Base-by-base conservation (phyloP, 129 eudicot species). In the Tanacetum coccineum region DNA sequence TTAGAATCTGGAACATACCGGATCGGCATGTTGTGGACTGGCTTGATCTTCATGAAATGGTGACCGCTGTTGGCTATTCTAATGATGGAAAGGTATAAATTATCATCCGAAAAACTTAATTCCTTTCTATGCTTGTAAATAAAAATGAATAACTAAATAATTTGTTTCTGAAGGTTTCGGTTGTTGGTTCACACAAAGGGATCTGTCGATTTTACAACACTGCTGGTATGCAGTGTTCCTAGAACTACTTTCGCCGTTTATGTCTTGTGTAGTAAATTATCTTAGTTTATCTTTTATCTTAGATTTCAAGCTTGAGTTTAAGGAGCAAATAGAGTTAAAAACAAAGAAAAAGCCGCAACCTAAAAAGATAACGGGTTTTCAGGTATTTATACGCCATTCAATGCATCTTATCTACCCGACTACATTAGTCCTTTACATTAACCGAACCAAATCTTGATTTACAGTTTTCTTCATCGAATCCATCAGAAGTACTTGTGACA, bases 131-230 rank as follows among this genome's bases (percentile, higher is more conserved):
- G 6, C 25, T 22, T 60, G 40, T 50, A 40, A 14, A 60, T 60
- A 10, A 36, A 21, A 40, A 59, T 22, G 50, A 60, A 18, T 67
- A n/a, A 25, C 21, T 39, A 46, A 39, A 2, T 40, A 20, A 26
- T 63, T 55, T 53, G 18, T 62, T 32, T 30, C 60, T 79, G 79
- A 73, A 92, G 98, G 92, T 87, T 76, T 85, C 92, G 18, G 64
- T 82, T 54, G 80, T 88, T 28, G 98, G 98, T 50, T 81, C 91
- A 2, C 85, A 82, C 69, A 84, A 86, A 70, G 96, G 96, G 56
- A 86, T 62, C 21, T 88, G 91, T 59, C 82, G 95, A 45, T 51
- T 75, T 67, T 92, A 92, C 53, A 77, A 68, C 68, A 79, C 82
- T 51, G 49, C 78, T 20, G 96, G 98, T 92, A 85, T 45, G 70